These are phyloP conservation scores for Ramaria sp. DNA, from an alignment of 768 basidiomycete genomes.

Conservation along the genomic window DNA sequence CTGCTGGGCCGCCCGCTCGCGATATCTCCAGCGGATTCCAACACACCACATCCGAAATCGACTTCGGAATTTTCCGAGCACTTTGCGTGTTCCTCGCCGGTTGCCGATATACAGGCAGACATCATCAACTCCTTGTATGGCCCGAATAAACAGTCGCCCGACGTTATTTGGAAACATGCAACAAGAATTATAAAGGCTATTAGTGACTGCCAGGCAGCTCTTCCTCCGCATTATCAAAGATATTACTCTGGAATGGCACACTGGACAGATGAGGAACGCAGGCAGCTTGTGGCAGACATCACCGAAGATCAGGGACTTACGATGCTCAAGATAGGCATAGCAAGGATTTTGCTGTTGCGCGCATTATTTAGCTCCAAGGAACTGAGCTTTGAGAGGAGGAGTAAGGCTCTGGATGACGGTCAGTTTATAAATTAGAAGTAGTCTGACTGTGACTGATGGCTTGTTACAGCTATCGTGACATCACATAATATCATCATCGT, in stretches of 20 bases:
- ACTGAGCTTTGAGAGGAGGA: conserved; percentile 50
- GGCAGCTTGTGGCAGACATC: conserved; percentile 58
- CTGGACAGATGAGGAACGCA: conserved; percentile 57
- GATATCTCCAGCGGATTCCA: conserved; percentile 73
- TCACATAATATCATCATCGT: conserved; percentile 82
- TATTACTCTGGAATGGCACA: conserved; percentile 75
- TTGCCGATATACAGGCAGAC: conserved; percentile 80
- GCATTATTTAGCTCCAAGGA: conserved; percentile 73
- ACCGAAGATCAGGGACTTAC: conserved; percentile 77
- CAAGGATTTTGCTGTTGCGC: conserved; percentile 65
- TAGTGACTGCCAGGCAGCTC: conserved; percentile 51
- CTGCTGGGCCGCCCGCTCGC: conserved; percentile 78
- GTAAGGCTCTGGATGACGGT: conserved; percentile 73
- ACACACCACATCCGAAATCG: conserved; percentile 58
- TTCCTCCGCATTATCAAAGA: conserved; percentile 61
- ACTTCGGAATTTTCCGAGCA: conserved; percentile 62
- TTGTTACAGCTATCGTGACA: conserved; percentile 57
- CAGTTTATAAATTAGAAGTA: conserved; percentile 16
- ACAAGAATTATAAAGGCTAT: conserved; percentile 72
- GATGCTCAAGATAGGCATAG: conserved; percentile 71
- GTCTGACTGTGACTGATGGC: background rate
- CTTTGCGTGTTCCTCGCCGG: conserved; percentile 62
- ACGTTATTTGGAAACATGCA: conserved; percentile 65
- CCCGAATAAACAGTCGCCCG: conserved; percentile 58
- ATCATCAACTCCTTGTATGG: conserved; percentile 80